These are phyloP conservation scores for Litsea cubeba DNA, from an alignment of 164 flowering plant genomes.

Conservation along the genomic window DNA sequence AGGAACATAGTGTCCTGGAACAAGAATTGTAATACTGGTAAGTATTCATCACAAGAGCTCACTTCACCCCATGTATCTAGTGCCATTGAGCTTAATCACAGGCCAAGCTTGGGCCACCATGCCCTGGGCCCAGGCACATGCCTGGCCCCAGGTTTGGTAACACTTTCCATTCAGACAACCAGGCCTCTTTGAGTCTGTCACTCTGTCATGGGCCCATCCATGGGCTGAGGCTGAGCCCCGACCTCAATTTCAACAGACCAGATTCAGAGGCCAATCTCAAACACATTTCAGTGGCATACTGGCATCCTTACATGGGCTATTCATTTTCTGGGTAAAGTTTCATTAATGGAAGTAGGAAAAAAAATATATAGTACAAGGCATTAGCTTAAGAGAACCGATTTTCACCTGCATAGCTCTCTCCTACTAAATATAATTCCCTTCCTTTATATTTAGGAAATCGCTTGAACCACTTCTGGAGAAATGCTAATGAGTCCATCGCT, in stretches of 20 bases:
- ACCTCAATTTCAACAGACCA: too few relatives aligned
- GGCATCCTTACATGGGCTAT: neutral
- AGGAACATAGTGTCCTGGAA: slow-evolving; percentile 93
- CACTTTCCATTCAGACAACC: too few relatives aligned
- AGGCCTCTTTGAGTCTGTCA: too few relatives aligned
- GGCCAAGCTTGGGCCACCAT: too few relatives aligned
- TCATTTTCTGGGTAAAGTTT: neutral
- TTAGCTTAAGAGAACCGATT: neutral
- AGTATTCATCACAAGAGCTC: neutral
- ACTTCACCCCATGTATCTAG: neutral
- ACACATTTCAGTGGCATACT: neutral
- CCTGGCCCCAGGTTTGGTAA: too few relatives aligned
- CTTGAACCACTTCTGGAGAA: slow-evolving; percentile 68
- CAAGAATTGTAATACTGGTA: slow-evolving; percentile 1
- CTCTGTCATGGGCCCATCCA: too few relatives aligned
- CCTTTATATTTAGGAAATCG: slow-evolving; percentile 78
- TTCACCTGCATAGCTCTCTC: slow-evolving; percentile 89
- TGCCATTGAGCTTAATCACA: too few relatives aligned
- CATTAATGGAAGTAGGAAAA: neutral
- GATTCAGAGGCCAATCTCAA: neutral
- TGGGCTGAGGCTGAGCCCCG: too few relatives aligned
- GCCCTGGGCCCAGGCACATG: too few relatives aligned
- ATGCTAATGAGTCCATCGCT: slow-evolving; percentile 66
- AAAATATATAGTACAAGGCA: neutral
- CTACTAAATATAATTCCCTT: slow-evolving; percentile 66